Conservation (phyloP, 192 early-diverging fungal species). For the Podochytrium sp. region DNA sequence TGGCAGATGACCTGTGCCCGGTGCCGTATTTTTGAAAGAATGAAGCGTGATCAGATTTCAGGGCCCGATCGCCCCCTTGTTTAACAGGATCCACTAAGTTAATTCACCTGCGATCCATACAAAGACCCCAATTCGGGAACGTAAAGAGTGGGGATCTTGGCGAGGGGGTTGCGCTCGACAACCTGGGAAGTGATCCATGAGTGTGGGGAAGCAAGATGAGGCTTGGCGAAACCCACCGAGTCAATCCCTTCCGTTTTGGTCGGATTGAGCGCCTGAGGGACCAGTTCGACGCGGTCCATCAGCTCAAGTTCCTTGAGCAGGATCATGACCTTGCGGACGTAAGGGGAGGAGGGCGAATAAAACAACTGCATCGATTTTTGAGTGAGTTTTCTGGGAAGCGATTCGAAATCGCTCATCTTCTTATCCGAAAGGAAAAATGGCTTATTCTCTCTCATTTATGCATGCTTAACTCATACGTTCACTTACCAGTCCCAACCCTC, state of each 20-base stretch:
- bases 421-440: too few relatives aligned
- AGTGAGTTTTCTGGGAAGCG: too few relatives aligned
- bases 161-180: slow-evolving; percentile 27
- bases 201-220: too few relatives aligned
- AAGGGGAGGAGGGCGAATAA: slow-evolving; percentile 27
- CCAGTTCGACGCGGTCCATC: background rate
- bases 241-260: background rate
- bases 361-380: slow-evolving; percentile 30
- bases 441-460: too few relatives aligned
- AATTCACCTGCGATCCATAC: slow-evolving; percentile 18
- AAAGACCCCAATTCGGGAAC: slow-evolving; percentile 14
- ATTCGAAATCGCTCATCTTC: too few relatives aligned
- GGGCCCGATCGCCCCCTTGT: too few relatives aligned
- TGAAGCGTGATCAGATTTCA: background rate
- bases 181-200: too few relatives aligned
- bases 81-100: too few relatives aligned
- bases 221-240: too few relatives aligned
- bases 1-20: slow-evolving; percentile 18
- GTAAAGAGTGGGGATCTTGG: slow-evolving; percentile 32
- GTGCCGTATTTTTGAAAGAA: background rate
- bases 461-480: too few relatives aligned
- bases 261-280: background rate
- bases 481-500: too few relatives aligned
- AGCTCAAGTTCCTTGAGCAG: slow-evolving; percentile 24
- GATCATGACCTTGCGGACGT: slow-evolving; percentile 33